Conservation (phyloP, 2,329 filamentous ascomycete genomes). For the Clarireedia homoeocarpa region DNA sequence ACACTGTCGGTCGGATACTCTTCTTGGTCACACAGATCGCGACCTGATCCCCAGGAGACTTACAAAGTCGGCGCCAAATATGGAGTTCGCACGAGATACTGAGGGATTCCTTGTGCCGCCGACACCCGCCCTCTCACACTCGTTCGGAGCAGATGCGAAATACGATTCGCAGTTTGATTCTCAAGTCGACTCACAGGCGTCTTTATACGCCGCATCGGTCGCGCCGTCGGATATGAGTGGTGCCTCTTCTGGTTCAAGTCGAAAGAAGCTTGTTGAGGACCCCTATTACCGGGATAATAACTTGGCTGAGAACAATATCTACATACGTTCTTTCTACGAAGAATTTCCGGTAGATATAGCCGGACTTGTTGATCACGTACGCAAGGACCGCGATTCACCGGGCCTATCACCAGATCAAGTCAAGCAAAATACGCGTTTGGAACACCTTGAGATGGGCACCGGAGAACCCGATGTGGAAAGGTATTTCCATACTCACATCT, state of each 20-base stretch:
- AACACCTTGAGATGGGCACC: conserved; percentile 13
- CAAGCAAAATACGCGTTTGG: conserved; percentile 11
- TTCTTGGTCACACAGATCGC: conserved; percentile 18
- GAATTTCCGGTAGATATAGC: conserved; percentile 16
- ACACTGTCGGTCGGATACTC: conserved; percentile 24
- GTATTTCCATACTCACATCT: conserved; percentile 10
- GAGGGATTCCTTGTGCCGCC: conserved; percentile 60
- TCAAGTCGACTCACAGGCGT: conserved; percentile 9
- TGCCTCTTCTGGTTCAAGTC: conserved; percentile 14
- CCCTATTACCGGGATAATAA: conserved; percentile 18
- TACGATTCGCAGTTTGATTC: too few relatives aligned
- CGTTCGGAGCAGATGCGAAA: conserved; percentile 9
- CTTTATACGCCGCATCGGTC: conserved; percentile 4
- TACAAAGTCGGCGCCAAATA: conserved; percentile 16
- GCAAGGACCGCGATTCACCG: conserved; percentile 17
- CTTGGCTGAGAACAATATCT: conserved; percentile 23
- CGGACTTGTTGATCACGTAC: conserved; percentile 15
- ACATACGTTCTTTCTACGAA: conserved; percentile 12
- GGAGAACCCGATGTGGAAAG: background rate
- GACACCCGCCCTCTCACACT: conserved; percentile 27
- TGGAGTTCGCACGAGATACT: conserved; percentile 40
- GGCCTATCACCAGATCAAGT: conserved; percentile 16
- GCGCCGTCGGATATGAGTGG: background rate
- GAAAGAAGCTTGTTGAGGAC: conserved; percentile 21
- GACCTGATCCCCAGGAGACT: conserved; percentile 20